Conservation (phyloP, 306 rosid genomes). For the Vigna hirtella region DNA sequence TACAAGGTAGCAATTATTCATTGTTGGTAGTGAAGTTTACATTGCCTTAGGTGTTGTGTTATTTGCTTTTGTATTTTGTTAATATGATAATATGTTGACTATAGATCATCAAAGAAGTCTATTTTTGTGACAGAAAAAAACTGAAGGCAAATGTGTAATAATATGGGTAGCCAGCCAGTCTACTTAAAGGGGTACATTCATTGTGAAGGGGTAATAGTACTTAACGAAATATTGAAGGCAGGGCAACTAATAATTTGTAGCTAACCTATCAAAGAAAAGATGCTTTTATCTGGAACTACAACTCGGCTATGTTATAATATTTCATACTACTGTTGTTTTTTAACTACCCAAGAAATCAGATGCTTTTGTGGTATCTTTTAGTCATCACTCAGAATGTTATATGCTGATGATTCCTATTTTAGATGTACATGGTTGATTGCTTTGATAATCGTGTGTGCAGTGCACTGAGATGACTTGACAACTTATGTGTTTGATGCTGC, state of each 20-base stretch:
- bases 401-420: neutral
- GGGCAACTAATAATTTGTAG: neutral
- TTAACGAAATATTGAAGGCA: neutral
- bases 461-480: neutral
- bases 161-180: slow-evolving; percentile 9
- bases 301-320: neutral
- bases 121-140: neutral
- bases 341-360: slow-evolving; percentile 9
- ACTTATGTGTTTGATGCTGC: slow-evolving; percentile 40
- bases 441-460: slow-evolving; percentile 9
- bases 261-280: neutral
- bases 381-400: slow-evolving; percentile 1
- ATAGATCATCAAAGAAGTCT: neutral
- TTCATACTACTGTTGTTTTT: slow-evolving; percentile 5
- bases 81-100: neutral
- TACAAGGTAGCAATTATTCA: neutral
- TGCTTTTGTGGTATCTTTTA: neutral
- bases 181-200: slow-evolving; percentile 16
- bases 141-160: neutral
- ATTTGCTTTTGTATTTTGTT: neutral
- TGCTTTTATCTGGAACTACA: slow-evolving; percentile 3
- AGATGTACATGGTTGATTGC: neutral
- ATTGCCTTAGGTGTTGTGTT: neutral
- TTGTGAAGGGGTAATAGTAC: neutral
- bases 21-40: slow-evolving; percentile 2